phyloP scores from a whole-genome alignment of 176 grass and related monocot species.

The Sorghum bicolor region Sorghum_bicolor_NCBIv3 NC_012875.2:45411001-45411500 shows the following conservation, averaged over 20 bases:
- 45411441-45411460: background rate
- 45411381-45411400: background rate
- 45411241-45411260: background rate
- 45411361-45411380: constrained; percentile 1
- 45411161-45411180: no score
- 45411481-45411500: constrained; percentile 4
- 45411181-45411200: no score
- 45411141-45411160: background rate
- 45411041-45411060: no score
- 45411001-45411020: no score
- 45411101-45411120: no score
- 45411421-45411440: background rate
- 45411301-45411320: background rate
- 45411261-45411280: background rate
- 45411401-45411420: background rate
- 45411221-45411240: background rate
- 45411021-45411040: no score
- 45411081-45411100: no score
- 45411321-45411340: background rate
- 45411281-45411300: background rate
- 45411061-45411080: no score
- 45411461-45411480: background rate
- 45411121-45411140: no score
- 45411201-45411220: background rate
- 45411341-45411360: constrained; percentile 13